Conservation (phyloP, 2,329 filamentous ascomycete species). For the Aspergillus ochraceus region DNA sequence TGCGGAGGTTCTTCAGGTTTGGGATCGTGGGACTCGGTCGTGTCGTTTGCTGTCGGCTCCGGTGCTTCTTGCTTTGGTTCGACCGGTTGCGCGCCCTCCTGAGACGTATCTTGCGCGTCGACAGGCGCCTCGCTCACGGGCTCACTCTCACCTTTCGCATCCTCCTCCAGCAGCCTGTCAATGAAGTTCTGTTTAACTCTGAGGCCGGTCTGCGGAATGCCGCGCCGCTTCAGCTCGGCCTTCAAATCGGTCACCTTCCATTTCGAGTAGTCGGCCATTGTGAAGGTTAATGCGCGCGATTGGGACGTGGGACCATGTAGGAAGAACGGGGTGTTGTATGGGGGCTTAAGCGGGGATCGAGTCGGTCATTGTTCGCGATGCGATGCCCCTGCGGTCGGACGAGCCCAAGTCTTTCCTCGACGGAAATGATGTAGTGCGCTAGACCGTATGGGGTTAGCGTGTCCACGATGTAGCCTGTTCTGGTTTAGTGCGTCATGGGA, state of each 20-base stretch:
- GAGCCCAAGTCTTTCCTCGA: constrained; percentile 1
- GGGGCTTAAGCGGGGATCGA: constrained; percentile 6
- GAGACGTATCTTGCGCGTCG: constrained; percentile 14
- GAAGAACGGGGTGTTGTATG: background rate
- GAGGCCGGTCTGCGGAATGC: constrained; percentile 67
- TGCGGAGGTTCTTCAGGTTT: constrained; percentile 13
- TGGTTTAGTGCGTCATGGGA: background rate
- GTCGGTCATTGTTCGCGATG: constrained; percentile 13
- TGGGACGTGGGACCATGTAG: constrained; percentile 5
- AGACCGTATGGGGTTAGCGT: constrained; percentile 5
- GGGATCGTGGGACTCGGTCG: constrained; percentile 17
- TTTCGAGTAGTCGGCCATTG: constrained; percentile 56
- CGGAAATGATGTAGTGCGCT: constrained; percentile 19
- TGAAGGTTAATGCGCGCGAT: constrained; percentile 14
- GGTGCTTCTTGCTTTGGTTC: constrained; percentile 8
- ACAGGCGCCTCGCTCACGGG: constrained; percentile 24
- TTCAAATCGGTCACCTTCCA: constrained; percentile 75
- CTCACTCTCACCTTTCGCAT: constrained; percentile 34
- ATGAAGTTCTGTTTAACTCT: constrained; percentile 67
- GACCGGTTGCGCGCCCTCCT: constrained; percentile 15
- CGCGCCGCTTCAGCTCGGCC: constrained; percentile 70
- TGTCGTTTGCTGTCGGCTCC: constrained; percentile 10
- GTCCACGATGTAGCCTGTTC: background rate
- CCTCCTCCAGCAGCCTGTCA: constrained; percentile 57
- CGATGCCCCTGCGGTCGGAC: constrained; percentile 14